phyloP scores from a whole-genome alignment of 1,284 basidiomycete genomes.

The Volvariella volvacea region DNA sequence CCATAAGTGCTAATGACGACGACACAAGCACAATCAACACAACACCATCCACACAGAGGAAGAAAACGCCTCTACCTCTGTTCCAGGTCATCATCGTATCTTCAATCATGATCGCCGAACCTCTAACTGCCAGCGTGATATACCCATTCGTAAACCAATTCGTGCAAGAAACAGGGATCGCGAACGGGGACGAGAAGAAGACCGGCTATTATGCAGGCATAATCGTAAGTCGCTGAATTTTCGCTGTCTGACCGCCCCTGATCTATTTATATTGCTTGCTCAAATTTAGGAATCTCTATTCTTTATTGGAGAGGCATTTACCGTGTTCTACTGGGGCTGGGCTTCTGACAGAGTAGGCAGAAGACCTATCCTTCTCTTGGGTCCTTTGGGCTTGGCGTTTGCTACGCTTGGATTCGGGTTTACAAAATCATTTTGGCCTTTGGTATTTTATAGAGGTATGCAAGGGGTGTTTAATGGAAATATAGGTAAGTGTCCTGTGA shows the following conservation, averaged over 20 bases:
- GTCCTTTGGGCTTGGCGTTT: conserved; percentile 26
- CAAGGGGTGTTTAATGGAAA: conserved; percentile 42
- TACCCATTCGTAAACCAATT: conserved; percentile 49
- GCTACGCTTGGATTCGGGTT: conserved; percentile 30
- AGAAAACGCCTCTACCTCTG: conserved; percentile 33
- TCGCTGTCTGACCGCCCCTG: not conserved
- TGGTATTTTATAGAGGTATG: conserved; percentile 32
- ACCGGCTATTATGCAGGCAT: conserved; percentile 48
- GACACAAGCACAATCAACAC: too few species aligned
- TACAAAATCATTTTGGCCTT: conserved; percentile 28
- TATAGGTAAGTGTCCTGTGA: conserved; percentile 23
- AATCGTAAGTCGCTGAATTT: conserved; percentile 28
- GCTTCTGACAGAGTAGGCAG: conserved; percentile 30
- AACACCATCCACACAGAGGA: conserved; percentile 1
- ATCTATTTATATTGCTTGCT: not conserved
- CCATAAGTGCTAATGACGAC: not conserved
- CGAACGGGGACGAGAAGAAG: conserved; percentile 33
- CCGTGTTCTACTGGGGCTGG: conserved; percentile 32
- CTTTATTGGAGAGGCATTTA: conserved; percentile 26
- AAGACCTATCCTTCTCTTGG: conserved; percentile 27
- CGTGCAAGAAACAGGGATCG: conserved; percentile 37
- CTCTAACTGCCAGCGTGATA: conserved; percentile 41
- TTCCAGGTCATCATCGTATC: conserved; percentile 32
- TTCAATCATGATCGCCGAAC: conserved; percentile 39
- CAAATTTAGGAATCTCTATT: conserved; percentile 28